Evolutionary conservation across 805 yeast genomes (phyloP).

Genomic region (Danielozyma ontarioensis): DNA sequence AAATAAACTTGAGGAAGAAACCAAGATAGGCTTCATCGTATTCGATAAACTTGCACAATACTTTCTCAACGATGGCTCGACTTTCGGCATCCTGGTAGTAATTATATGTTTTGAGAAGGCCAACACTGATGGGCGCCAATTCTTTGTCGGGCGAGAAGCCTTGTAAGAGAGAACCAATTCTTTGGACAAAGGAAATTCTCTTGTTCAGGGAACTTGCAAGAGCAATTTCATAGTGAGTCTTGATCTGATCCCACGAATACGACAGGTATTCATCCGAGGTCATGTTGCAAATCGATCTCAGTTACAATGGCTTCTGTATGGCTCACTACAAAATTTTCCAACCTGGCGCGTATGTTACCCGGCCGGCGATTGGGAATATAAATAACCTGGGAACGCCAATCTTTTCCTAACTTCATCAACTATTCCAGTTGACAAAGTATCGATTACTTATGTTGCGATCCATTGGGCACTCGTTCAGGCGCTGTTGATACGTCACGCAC

Average conservation of each 20-base stretch:
- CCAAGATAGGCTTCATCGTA: slow-evolving; percentile 27
- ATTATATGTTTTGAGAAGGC: slow-evolving; percentile 43
- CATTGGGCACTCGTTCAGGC: neutral
- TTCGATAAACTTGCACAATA: slow-evolving; percentile 33
- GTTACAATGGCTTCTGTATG: slow-evolving; percentile 3
- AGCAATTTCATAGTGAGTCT: slow-evolving; percentile 13
- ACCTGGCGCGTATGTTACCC: slow-evolving; percentile 2
- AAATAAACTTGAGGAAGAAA: slow-evolving; percentile 36
- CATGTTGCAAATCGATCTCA: slow-evolving; percentile 2
- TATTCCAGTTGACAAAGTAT: slow-evolving; percentile 53
- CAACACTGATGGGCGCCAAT: slow-evolving; percentile 15
- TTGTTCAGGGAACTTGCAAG: slow-evolving; percentile 30
- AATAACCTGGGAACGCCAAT: slow-evolving; percentile 1
- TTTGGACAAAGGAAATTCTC: slow-evolving; percentile 29
- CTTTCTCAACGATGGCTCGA: slow-evolving; percentile 34
- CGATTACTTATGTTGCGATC: neutral
- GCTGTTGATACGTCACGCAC: neutral
- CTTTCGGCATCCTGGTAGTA: slow-evolving; percentile 49
- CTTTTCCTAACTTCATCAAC: slow-evolving; percentile 35
- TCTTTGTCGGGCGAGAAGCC: slow-evolving; percentile 14
- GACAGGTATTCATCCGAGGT: neutral
- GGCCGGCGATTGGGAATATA: slow-evolving; percentile 1
- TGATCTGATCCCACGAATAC: slow-evolving; percentile 19
- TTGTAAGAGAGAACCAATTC: slow-evolving; percentile 22
- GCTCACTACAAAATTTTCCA: neutral